Percentiles rank a stretch among this genome's conserved stretches.
Conservation (phyloP, 345 rosid species). For the Abelmoschus esculentus region DNA sequence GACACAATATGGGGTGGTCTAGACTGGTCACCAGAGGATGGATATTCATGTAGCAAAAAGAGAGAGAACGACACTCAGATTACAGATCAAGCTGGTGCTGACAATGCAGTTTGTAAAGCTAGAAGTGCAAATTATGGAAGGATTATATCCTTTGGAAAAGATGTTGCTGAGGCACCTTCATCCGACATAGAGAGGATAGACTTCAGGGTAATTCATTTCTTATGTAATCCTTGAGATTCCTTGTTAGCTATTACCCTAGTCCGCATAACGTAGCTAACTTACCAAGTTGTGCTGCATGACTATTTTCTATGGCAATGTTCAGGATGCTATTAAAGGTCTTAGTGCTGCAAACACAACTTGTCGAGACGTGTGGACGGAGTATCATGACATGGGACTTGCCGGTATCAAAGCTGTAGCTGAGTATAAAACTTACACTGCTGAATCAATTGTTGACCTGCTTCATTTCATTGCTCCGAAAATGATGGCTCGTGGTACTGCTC, state of each 20-base stretch:
- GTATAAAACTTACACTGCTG: slow-evolving; percentile 48
- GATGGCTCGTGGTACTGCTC: slow-evolving; percentile 54
- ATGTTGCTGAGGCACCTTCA: slow-evolving; percentile 37
- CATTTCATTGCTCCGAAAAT: slow-evolving; percentile 53
- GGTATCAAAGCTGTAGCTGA: slow-evolving; percentile 45
- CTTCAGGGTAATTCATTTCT: slow-evolving; percentile 40
- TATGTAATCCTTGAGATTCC: not conserved
- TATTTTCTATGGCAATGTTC: not conserved
- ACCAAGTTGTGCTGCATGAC: not conserved
- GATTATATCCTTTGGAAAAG: slow-evolving; percentile 58
- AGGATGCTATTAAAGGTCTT: not conserved
- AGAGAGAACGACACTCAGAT: not conserved
- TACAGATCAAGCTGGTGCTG: not conserved
- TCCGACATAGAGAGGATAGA: slow-evolving; percentile 42
- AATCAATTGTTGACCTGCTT: slow-evolving; percentile 48
- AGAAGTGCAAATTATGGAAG: slow-evolving; percentile 39
- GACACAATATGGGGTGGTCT: slow-evolving; percentile 63
- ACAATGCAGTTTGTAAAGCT: not conserved
- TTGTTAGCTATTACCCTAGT: not conserved
- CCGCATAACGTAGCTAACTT: not conserved
- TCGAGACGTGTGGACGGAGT: slow-evolving; percentile 40
- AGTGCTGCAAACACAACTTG: not conserved
- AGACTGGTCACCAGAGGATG: slow-evolving; percentile 50
- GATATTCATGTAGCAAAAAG: not conserved
- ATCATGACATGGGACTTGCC: slow-evolving; percentile 42